Percentiles rank a stretch among this genome's conserved stretches.
These are phyloP conservation scores for Penicillium sumatraense DNA, from an alignment of 2,329 filamentous ascomycete species.

Conservation along the genomic window DNA sequence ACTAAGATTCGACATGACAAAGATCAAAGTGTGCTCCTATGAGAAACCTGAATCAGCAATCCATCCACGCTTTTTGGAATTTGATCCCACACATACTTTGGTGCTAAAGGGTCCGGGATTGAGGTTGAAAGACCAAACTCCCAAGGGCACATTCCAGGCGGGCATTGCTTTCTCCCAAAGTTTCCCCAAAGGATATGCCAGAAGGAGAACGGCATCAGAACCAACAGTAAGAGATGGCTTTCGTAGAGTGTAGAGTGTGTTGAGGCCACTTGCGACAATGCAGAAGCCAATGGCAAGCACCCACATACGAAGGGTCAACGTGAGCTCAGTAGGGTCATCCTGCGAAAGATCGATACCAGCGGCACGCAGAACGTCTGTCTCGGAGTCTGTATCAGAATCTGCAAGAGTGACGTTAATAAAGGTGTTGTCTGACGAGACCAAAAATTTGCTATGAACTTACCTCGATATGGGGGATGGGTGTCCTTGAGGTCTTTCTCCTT, in stretches of 20 bases:
- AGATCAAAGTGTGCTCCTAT: constrained; percentile 33
- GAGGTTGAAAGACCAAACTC: constrained; percentile 43
- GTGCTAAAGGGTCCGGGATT: constrained; percentile 38
- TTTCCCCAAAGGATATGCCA: constrained; percentile 41
- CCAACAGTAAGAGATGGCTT: constrained; percentile 31
- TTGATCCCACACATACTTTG: constrained; percentile 27
- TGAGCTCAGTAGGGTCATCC: constrained; percentile 41
- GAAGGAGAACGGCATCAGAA: constrained; percentile 37
- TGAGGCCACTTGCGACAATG: constrained; percentile 50
- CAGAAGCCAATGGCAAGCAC: constrained; percentile 45
- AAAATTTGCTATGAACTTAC: neutral
- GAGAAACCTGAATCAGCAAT: neutral
- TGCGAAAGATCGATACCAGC: constrained; percentile 56
- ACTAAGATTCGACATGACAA: constrained; percentile 36
- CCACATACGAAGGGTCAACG: constrained; percentile 46
- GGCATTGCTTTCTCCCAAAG: constrained; percentile 33
- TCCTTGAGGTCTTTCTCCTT: constrained; percentile 2
- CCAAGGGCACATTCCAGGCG: constrained; percentile 22
- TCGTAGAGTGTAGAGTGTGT: constrained; percentile 52
- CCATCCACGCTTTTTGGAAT: no score
- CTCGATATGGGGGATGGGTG: neutral
- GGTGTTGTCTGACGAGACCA: no score
- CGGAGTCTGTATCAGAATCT: constrained; percentile 17
- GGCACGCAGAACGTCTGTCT: constrained; percentile 27
- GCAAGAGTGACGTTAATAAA: neutral